Evolutionary conservation across 1,284 basidiomycete genomes (phyloP).

Genomic region (Ceratobasidium sp.): DNA sequence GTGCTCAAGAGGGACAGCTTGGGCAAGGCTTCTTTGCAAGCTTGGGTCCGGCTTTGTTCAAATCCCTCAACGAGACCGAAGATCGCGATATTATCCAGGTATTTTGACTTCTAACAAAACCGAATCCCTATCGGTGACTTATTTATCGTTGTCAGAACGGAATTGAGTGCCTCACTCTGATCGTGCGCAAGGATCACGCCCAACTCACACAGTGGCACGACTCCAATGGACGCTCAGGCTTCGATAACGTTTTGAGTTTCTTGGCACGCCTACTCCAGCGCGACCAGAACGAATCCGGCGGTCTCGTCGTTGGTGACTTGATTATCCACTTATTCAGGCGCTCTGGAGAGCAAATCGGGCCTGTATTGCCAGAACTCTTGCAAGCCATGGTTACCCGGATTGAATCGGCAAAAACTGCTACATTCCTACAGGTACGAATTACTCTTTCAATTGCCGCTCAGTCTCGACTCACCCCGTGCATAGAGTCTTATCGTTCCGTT

Average conservation of each 20-base stretch:
- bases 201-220: conserved; percentile 85
- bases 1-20: conserved; percentile 72
- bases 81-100: conserved; percentile 90
- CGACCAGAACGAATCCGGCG: conserved; percentile 87
- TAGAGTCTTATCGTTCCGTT: conserved; percentile 92
- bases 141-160: conserved; percentile 72
- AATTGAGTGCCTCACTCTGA: conserved; percentile 82
- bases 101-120: conserved; percentile 48
- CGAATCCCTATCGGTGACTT: neutral
- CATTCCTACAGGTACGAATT: conserved; percentile 81
- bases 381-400: conserved; percentile 87
- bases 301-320: conserved; percentile 92
- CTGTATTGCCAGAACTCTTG: conserved; percentile 88
- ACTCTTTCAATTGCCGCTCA: neutral
- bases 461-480: neutral
- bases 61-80: conserved; percentile 74
- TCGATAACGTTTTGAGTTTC: conserved; percentile 78
- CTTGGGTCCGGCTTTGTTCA: conserved; percentile 81
- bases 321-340: conserved; percentile 92
- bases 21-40: conserved; percentile 82
- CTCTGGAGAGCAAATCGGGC: conserved; percentile 80
- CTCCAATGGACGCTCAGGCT: conserved; percentile 74
- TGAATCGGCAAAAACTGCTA: conserved; percentile 85
- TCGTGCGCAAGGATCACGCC: conserved; percentile 88
- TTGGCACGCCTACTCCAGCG: conserved; percentile 78